A percentile compares a stretch with the other conserved stretches of the same genome.
Conservation (phyloP, 1,284 basidiomycete species). For the Pseudozyma hubeiensis region DNA sequence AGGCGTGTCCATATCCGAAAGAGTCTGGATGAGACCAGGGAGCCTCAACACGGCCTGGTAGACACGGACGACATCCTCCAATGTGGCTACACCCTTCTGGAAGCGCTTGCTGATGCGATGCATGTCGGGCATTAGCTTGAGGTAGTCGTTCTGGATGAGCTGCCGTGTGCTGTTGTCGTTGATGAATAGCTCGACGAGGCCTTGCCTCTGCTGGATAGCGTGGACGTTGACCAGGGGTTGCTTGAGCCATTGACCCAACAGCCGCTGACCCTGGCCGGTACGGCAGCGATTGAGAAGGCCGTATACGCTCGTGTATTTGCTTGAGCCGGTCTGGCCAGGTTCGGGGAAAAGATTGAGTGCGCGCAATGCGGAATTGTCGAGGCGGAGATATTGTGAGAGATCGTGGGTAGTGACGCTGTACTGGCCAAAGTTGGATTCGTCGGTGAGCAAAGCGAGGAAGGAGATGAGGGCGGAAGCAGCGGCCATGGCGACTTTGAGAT, state of each 20-base stretch:
- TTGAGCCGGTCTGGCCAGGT: constrained; percentile 45
- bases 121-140: constrained; percentile 93
- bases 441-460: constrained; percentile 85
- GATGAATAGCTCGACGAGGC: constrained; percentile 84
- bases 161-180: constrained; percentile 81
- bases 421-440: constrained; percentile 82
- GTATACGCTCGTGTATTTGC: constrained; percentile 75
- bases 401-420: constrained; percentile 89
- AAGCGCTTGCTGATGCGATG: constrained; percentile 93
- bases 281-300: constrained; percentile 95
- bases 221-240: constrained; percentile 95
- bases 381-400: constrained; percentile 91
- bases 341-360: constrained; percentile 88
- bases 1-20: constrained; percentile 70
- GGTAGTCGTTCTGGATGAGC: constrained; percentile 82
- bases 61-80: constrained; percentile 95
- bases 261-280: constrained; percentile 91
- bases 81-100: constrained; percentile 82
- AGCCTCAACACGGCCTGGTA: constrained; percentile 81
- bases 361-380: constrained; percentile 92
- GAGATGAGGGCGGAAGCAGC: constrained; percentile 83
- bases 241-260: constrained; percentile 93
- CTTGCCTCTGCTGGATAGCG: constrained; percentile 75
- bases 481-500: constrained; percentile 81
- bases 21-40: constrained; percentile 78